Evolutionary conservation across 768 basidiomycete genomes (phyloP), one percentile per base, ranked within the genome.

Genomic region (Tephrocybe rancida): DNA sequence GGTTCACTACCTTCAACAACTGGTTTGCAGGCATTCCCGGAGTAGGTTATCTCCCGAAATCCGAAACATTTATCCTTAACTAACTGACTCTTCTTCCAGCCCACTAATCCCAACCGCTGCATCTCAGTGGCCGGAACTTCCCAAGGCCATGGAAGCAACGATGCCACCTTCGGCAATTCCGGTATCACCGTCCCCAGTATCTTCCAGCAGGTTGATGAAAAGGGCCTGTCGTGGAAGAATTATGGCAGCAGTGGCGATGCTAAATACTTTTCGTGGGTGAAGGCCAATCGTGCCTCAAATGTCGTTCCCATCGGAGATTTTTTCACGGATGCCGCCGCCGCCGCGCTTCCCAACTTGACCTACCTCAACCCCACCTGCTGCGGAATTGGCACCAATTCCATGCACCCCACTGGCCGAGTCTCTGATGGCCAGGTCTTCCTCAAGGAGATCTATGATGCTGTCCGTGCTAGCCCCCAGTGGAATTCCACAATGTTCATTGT

Each of bases 11-110:
- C n/a, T 68, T 68, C 55, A 65, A 71, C 50, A 57, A 63, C 39
- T 70, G 67, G 67, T 71, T 71, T 55, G 58, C 66, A 19, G 61
- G 59, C 27, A 50, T 70, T 43, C 67, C 66, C 24, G 69, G 69
- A 10, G 39, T 44, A 25, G 29, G 44, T 44, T 30, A 9, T 44
- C 27, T 30, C 3, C 9, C 25, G 13, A 24, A 11, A 19, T 44
- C 25, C 13, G 13, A 9, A 5, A 25, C 5, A 11, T 24, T 26
- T 35, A 3, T 32, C 34, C 39, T 19, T 9, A 19, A 21, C 14
- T 39, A 3, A 24, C 25, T 30, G 7, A 7, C 7, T 35, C 21
- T 39, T 4, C 16, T 48, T 48, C 47, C 32, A 39, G 37, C 67
- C 67, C 21, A 71, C 69, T 13, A 61, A 68, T 49, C 68, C 69